A percentile compares a stretch with the other conserved stretches of the same genome.
These are phyloP conservation scores for Umbelopsis vinacea DNA, from an alignment of 192 early-diverging fungal species.

Conservation along the genomic window DNA sequence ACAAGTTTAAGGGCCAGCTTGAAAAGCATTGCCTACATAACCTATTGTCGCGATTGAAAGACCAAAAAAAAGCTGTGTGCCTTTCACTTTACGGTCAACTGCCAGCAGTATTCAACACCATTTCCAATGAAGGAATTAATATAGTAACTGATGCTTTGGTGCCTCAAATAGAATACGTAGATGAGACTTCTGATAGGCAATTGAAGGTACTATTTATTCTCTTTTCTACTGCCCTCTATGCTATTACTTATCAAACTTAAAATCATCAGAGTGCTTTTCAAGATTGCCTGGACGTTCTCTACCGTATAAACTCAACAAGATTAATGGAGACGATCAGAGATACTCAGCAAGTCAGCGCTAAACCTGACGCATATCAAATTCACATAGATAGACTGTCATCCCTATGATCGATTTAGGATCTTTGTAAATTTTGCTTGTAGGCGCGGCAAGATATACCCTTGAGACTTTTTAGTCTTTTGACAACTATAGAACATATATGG, in stretches of 20 bases:
- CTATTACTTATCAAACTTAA: background rate
- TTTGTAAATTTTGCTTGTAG: too few relatives aligned
- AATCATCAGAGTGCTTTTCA: background rate
- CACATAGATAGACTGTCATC: background rate
- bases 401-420: too few relatives aligned
- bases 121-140: background rate
- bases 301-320: background rate
- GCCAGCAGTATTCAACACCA: background rate
- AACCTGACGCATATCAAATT: background rate
- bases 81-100: background rate
- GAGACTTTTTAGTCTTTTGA: too few relatives aligned
- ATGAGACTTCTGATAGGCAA: background rate
- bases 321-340: background rate
- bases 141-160: background rate
- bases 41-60: background rate
- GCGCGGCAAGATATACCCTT: too few relatives aligned
- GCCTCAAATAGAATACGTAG: background rate
- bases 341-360: background rate
- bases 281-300: background rate
- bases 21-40: background rate
- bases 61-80: background rate
- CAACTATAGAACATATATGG: too few relatives aligned
- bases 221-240: background rate
- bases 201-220: background rate
- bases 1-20: background rate